Percentiles rank a stretch among this genome's conserved stretches.
Evolutionary conservation across 768 basidiomycete species (phyloP).

Genomic region (Agaricus sinodeliciosus): DNA sequence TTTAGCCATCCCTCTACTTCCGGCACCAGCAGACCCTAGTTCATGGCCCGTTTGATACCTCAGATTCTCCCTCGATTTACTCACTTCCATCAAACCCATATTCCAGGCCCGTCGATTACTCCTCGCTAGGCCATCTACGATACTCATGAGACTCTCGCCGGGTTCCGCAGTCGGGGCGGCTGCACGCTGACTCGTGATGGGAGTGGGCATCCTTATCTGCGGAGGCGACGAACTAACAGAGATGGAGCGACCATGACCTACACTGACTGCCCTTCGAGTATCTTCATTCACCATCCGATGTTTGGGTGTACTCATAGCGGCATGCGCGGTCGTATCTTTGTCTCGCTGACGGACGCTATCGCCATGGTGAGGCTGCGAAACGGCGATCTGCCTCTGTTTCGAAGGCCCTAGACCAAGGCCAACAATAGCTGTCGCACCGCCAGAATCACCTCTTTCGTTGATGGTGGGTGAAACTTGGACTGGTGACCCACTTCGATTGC

Average conservation of each 20-base stretch:
- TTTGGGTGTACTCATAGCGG: not conserved
- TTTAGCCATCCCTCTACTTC: not conserved
- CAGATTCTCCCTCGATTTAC: constrained; percentile 7
- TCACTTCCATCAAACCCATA: constrained; percentile 16
- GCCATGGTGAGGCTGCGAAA: not conserved
- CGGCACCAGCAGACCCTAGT: not conserved
- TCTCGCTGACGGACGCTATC: too few species aligned
- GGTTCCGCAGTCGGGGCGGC: not conserved
- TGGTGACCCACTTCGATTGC: not conserved
- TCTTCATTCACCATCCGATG: too few species aligned
- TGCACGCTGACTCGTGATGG: not conserved
- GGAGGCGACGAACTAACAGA: not conserved
- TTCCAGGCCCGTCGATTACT: constrained; percentile 21
- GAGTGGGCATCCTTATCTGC: not conserved
- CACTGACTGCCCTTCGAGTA: not conserved
- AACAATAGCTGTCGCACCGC: not conserved
- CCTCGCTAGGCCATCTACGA: constrained; percentile 56
- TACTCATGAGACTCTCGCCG: constrained; percentile 50
- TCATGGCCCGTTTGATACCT: not conserved
- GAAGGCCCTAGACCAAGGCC: not conserved
- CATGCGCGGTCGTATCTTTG: not conserved
- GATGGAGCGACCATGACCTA: not conserved
- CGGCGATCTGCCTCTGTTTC: not conserved
- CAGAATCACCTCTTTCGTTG: not conserved
- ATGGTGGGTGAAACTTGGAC: not conserved